These are phyloP conservation scores for Ogataea pilisensis DNA, from an alignment of 805 yeast species.

Conservation along the genomic window DNA sequence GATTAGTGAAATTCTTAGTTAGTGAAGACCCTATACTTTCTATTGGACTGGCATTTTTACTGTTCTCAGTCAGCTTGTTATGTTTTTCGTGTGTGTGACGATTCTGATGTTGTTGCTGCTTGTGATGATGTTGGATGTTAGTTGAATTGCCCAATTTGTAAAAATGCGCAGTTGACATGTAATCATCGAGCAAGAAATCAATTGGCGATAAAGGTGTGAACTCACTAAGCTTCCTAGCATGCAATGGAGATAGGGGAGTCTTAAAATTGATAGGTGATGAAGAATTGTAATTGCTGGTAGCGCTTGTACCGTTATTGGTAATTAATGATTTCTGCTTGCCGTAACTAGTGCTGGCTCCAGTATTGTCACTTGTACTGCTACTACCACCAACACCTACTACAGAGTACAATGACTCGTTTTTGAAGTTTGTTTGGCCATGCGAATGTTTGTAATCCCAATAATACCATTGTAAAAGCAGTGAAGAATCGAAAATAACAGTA, in stretches of 20 bases:
- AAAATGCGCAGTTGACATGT: slow-evolving; percentile 12
- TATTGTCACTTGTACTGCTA: no score
- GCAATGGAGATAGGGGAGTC: slow-evolving; percentile 26
- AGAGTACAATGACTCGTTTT: slow-evolving; percentile 1
- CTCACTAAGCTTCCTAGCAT: slow-evolving; percentile 30
- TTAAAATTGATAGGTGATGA: slow-evolving; percentile 21
- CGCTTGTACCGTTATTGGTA: slow-evolving; percentile 2
- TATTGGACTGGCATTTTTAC: no score
- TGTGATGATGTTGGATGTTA: background rate
- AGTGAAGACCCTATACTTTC: background rate
- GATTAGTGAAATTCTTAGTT: no score
- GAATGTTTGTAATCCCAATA: slow-evolving; percentile 27
- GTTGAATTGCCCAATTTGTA: background rate
- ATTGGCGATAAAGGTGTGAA: slow-evolving; percentile 34
- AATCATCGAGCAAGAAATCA: slow-evolving; percentile 31
- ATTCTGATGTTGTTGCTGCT: background rate
- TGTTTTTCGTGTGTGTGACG: background rate
- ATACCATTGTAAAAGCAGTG: slow-evolving; percentile 42
- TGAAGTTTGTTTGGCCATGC: no score
- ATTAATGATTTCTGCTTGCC: no score
- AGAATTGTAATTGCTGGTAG: background rate
- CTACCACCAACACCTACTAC: slow-evolving; percentile 2
- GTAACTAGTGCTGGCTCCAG: no score
- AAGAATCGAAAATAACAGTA: slow-evolving; percentile 44
- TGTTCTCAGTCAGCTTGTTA: no score